Evolutionary conservation across 495 filamentous ascomycete species (phyloP), one percentile per base, ranked within the genome.

Genomic region (Pseudomonodictys pantanalensis): DNA sequence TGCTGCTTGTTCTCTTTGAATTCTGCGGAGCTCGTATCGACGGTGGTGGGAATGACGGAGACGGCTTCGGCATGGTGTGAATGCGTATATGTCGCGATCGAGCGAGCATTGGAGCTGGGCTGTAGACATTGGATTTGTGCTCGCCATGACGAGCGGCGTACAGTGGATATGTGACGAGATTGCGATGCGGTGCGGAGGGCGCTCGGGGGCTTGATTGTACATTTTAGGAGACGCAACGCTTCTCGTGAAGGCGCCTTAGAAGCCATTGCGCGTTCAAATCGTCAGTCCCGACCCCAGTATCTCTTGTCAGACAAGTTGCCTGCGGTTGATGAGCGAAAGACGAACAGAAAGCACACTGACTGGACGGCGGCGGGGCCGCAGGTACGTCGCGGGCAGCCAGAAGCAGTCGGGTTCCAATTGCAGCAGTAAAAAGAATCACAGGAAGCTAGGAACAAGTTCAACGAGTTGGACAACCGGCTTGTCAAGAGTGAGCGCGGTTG

Each of bases 1-100:
- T 90, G 84, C 51, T 75, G 70, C 65, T 79, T 81, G 79, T 98
- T 97, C 60, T 95, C 87, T 59, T 79, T 81, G 78, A 87, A 97
- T 52, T 91, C 88, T 18, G 81, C 71, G 5, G 89, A 90, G 5
- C 81, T 81, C 0, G 86, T 80, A 70, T 97, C 93, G 38, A 97
- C 80, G 41, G 80, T 77, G 17, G 85, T 88, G 54, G 83, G 86
- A 41, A 98, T 74, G 29, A 87, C 76, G 2, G 92, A 97, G 52
- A 97, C 83, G 20, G 89, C 84, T 23, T 74, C 73, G 29, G 77
- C 78, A 60, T 80, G 78, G 52, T 77, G 71, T 1, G 73, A 62
- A 32, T 76, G 67, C 17, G 76, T 72, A 65, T 77, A 74, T 2
- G 75, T 76, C 64, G 78, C 70, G 39, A 77, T 64, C 9, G 22